Conservation (phyloP, 1,284 basidiomycete genomes). For the Cryptococcus maquisensis region DNA sequence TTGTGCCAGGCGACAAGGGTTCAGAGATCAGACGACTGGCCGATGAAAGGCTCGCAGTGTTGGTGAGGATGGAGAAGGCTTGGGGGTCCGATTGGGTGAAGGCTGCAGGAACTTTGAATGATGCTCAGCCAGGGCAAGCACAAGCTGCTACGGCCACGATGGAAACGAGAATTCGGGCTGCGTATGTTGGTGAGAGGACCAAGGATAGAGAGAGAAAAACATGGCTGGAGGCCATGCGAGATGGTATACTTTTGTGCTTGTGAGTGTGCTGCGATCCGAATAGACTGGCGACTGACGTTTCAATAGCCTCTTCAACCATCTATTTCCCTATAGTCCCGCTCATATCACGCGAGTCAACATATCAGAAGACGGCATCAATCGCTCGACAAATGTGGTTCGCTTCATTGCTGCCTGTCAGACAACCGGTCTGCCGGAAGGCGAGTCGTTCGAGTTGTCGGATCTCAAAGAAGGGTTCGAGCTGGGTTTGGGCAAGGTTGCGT, state of each 20-base stretch:
- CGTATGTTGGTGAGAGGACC: constrained; percentile 54
- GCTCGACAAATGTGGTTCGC: constrained; percentile 34
- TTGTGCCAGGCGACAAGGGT: constrained; percentile 27
- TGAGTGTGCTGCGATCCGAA: constrained; percentile 52
- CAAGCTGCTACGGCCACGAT: constrained; percentile 42
- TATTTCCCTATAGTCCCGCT: constrained; percentile 33
- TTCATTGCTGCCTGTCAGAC: constrained; percentile 39
- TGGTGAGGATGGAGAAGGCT: constrained; percentile 64
- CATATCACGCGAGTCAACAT: constrained; percentile 37
- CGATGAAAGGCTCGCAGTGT: constrained; percentile 59
- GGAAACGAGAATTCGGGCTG: constrained; percentile 47
- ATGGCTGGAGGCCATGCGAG: constrained; percentile 69
- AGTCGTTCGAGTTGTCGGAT: constrained; percentile 33
- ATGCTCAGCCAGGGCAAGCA: background rate
- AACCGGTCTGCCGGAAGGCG: constrained; percentile 21
- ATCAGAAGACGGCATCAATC: constrained; percentile 30
- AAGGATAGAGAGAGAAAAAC: constrained; percentile 67
- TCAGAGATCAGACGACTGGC: constrained; percentile 55
- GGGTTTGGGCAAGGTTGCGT: constrained; percentile 31
- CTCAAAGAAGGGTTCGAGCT: constrained; percentile 28
- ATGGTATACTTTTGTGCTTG: constrained; percentile 84
- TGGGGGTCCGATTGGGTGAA: constrained; percentile 59
- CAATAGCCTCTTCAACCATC: constrained; percentile 33
- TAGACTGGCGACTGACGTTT: background rate
- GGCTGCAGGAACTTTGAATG: constrained; percentile 18